Base-by-base conservation (phyloP, 2,329 filamentous ascomycete species). In the Xylaria sp. region DNA sequence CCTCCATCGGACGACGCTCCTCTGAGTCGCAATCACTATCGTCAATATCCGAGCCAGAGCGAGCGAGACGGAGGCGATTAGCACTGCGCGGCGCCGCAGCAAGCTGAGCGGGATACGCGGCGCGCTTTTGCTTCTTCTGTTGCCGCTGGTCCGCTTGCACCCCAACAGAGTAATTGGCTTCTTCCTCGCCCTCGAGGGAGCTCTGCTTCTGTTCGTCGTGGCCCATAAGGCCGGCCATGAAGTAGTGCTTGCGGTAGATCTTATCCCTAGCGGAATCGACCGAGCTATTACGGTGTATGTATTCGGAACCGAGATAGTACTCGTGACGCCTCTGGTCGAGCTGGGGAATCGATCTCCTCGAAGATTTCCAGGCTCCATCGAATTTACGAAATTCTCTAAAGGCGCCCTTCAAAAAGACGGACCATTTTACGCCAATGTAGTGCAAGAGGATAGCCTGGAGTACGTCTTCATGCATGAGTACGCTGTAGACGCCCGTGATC, bases 381-480 rank as follows among this genome's bases (percentile, higher is more conserved):
- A 72, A 74, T 12, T 73, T 68, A 43, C 78, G 79, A 60, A 80
- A 77, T 0, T 39, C 36, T 5, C 53, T 69, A 46, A 86, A 81
- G 0, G 72, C 75, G 0, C 60, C 13, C 58, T 83, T 85, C 59
- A 86, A 72, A 41, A 80, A 80, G 0, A 82, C 79, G 1, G 83
- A 83, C 81, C 83, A 84, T 34, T 79, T 82, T 15, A 83, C 76
- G 2, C 84, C 84, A 30, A 87, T 78, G 60, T 82, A 84, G 53
- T 87, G 83, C 0, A 86, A 74, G n/a, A 87, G 81, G 0, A 87
- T 80, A 0, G 83, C 83, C 61, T 86, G 83, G 1, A 86, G 79
- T 0, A 85, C 78, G 36, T 87, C 84, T 68, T 86, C 83, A 41
- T 86, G 82, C 82, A 86, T 85, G 66, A 81, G 80, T n/a, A 85